Evolutionary conservation across 139 green algal species (phyloP), one percentile per base, ranked within the genome.

Genomic region (Axilococcus clingmanii): DNA sequence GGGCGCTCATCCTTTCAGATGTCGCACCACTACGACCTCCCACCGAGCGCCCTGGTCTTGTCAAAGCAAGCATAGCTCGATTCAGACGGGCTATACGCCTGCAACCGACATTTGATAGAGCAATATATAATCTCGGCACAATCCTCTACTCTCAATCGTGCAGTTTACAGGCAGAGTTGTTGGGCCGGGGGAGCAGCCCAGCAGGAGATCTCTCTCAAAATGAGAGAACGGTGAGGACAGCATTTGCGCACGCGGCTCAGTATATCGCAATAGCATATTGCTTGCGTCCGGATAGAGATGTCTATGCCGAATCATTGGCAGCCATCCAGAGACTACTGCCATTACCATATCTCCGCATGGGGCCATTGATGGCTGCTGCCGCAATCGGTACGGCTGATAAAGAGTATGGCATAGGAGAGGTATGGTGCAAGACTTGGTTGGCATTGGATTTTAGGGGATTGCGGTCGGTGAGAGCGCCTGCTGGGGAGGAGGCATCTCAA

Each of bases 1-100:
- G 80, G 80, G 82, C 74, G 9, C 66, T 91, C 31, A 76, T 87
- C 36, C 48, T 91, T 33, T 76, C 84, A 70, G 81, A 85, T 56
- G 33, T 71, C 27, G 31, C 48, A 3, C 45, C n/a, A 7, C 56
- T 67, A 41, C 35, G 35, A 22, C 53, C 60, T 17, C 40, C 47
- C 4, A 31, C 35, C 19, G 60, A 71, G 24, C 14, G 32, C 12
- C 17, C 32, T n/a, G 32, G 24, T n/a, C 19, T 41, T 9, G 7
- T 57, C 30, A 9, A 23, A 23, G 6, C 45, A 38, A 9, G 12
- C 8, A 9, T 53, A 19, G 17, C 45, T 8, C 11, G 12, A n/a
- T 57, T 57, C 33, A 15, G 49, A 46, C 19, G 19, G 22, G 49
- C 49, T 14, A 57, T n/a, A n/a, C n/a, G n/a, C n/a, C n/a, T n/a